Evolutionary conservation across 2,329 filamentous ascomycete genomes (phyloP).

Genomic region (Zelopaecilomyces penicillatus): DNA sequence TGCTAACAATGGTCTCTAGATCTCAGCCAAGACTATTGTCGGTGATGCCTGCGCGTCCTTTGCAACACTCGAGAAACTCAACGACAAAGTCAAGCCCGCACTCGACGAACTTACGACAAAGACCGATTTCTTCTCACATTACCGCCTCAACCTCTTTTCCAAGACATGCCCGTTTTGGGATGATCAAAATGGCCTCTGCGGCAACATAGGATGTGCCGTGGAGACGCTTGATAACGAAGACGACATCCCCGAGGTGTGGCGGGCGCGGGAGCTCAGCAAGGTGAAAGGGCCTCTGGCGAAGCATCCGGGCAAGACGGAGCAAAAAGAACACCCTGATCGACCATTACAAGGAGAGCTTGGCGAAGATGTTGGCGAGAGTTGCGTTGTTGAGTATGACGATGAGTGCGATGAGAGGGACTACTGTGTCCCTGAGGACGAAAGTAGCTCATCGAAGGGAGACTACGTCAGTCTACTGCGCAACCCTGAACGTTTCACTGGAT

Average conservation of each 20-base stretch:
- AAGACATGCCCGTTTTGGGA: slow-evolving; percentile 95
- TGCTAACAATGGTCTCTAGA: slow-evolving; percentile 48
- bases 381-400: slow-evolving; percentile 94
- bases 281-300: slow-evolving; percentile 84
- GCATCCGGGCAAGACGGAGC: slow-evolving; percentile 70
- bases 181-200: slow-evolving; percentile 88
- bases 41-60: slow-evolving; percentile 94
- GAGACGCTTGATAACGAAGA: slow-evolving; percentile 93
- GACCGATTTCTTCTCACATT: slow-evolving; percentile 98
- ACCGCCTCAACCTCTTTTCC: slow-evolving; percentile 88
- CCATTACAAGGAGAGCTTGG: slow-evolving; percentile 79
- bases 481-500: slow-evolving; percentile 92
- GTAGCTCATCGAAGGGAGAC: slow-evolving; percentile 76
- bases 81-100: slow-evolving; percentile 64
- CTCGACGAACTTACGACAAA: slow-evolving; percentile 73
- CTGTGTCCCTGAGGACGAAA: slow-evolving; percentile 92
- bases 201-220: slow-evolving; percentile 92
- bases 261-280: slow-evolving; percentile 84
- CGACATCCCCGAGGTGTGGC: slow-evolving; percentile 86
- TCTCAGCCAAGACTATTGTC: slow-evolving; percentile 81
- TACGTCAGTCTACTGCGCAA: slow-evolving; percentile 93
- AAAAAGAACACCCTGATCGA: slow-evolving; percentile 59
- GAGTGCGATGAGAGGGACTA: slow-evolving; percentile 96
- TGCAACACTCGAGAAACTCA: slow-evolving; percentile 77
- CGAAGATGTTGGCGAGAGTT: slow-evolving; percentile 84